Evolutionary conservation across 108 stramenopile genomes (phyloP), one percentile per base, ranked within the genome.

Genomic region (Cyclotella cryptica): DNA sequence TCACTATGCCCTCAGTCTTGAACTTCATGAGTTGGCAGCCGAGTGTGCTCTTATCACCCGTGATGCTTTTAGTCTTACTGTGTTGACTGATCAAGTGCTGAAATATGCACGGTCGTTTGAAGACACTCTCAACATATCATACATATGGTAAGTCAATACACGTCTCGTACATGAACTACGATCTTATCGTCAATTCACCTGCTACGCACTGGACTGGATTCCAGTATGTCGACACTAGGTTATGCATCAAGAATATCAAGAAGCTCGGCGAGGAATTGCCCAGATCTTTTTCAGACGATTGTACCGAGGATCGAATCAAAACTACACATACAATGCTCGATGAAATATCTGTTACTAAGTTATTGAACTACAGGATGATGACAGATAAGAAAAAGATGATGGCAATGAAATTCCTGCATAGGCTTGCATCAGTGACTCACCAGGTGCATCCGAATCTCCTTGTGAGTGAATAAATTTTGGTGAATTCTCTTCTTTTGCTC

Each of bases 1-100:
- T 21, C 22, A 63, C 46, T 77, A 77, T 53, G 39, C 59, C 5
- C 69, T 77, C 43, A 77, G 69, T 21, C 28, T 77, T 27, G 60
- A 77, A 44, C 72, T 79, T 3, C 65, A 54, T 40, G 61, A 79
- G 15, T 15, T 39, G 28, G 62, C 72, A 28, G 27, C 71, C 22
- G 29, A 77, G 26, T 71, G 76, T 9, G 44, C 59, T 14, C 27
- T 62, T 1, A 39, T 57, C 13, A 43, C 40, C 35, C 55, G 62
- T 19, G 69, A 77, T 27, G 17, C 30, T 40, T 29, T 8, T 29
- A 49, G 12, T n/a, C 18, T 62, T 13, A 27, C 42, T 9, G 39
- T 62, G 21, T 57, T 77, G 3, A 35, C 45, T 18, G 55, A 40
- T 9, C 69, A 77, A 71, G 64, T 77, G 0, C 0, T 29, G 21